Conservation (phyloP, 164 flowering plant genomes). For the Pachysandra terminalis region DNA sequence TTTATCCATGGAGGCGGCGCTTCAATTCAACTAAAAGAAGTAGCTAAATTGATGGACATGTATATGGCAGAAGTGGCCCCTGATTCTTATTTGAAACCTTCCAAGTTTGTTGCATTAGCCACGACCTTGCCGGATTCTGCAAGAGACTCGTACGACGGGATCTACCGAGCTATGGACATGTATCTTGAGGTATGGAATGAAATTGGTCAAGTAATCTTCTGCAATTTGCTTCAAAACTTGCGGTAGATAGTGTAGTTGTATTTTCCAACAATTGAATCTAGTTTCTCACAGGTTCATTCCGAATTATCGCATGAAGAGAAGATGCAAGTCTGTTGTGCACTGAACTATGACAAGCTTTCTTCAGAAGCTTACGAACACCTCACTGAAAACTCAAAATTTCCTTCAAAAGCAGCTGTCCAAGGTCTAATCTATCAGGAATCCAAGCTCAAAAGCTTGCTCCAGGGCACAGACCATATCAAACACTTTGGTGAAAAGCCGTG, state of each 20-base stretch:
- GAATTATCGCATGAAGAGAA: conserved; percentile 49
- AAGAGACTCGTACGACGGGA: conserved; percentile 59
- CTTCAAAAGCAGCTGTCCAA: conserved; percentile 36
- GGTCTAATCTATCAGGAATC: conserved; percentile 44
- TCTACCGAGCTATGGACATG: conserved; percentile 63
- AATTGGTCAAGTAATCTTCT: too few relatives aligned
- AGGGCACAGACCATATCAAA: conserved; percentile 23
- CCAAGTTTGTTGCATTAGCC: conserved; percentile 54
- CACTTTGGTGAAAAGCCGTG: conserved; percentile 7
- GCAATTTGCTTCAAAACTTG: too few relatives aligned
- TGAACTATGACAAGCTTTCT: conserved; percentile 64
- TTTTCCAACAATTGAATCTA: too few relatives aligned
- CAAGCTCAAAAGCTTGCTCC: conserved; percentile 52
- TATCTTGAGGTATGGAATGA: conserved; percentile 91
- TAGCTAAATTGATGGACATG: conserved; percentile 50
- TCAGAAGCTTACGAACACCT: conserved; percentile 35
- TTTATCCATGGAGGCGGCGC: conserved; percentile 37
- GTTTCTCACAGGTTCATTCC: conserved; percentile 47
- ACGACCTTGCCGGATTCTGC: conserved; percentile 66
- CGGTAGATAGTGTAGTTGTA: too few relatives aligned
- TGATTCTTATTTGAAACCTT: conserved; percentile 56
- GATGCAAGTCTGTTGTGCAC: conserved; percentile 34
- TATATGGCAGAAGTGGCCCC: conserved; percentile 79
- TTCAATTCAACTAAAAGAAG: conserved; percentile 36
- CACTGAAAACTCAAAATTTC: conserved; percentile 44